Evolutionary conservation across 257 asterid genomes (phyloP).

Genomic region (Asclepias syriaca): DNA sequence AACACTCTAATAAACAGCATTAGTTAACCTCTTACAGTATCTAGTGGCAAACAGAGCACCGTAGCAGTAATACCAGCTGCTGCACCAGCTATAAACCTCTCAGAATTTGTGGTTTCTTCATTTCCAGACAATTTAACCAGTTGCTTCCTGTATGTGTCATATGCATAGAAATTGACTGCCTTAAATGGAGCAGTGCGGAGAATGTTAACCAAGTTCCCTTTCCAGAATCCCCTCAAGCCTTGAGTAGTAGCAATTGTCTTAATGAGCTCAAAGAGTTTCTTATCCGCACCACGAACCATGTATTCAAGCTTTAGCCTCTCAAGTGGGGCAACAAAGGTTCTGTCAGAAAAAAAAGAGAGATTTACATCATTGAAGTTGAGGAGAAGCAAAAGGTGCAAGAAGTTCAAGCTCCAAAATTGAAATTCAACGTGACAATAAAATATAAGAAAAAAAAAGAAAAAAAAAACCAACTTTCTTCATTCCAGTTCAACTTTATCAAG

Average conservation of each 20-base stretch:
- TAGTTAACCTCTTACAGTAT: slow-evolving; percentile 59
- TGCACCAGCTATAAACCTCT: slow-evolving; percentile 91
- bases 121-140: slow-evolving; percentile 63
- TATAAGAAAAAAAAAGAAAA: background rate
- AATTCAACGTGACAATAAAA: too few relatives aligned
- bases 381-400: slow-evolving; percentile 10
- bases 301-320: slow-evolving; percentile 96
- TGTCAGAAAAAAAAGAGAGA: slow-evolving; percentile 34
- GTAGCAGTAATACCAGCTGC: slow-evolving; percentile 99
- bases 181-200: slow-evolving; percentile 98
- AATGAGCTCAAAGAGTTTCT: slow-evolving; percentile 53
- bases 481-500: background rate
- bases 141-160: slow-evolving; percentile 87
- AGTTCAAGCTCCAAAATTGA: background rate
- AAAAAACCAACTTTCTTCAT: background rate
- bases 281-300: slow-evolving; percentile 83
- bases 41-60: slow-evolving; percentile 92
- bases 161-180: slow-evolving; percentile 89
- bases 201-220: slow-evolving; percentile 85
- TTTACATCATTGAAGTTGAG: slow-evolving; percentile 11
- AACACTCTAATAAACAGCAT: background rate
- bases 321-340: slow-evolving; percentile 94
- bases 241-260: slow-evolving; percentile 74
- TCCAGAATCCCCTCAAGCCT: slow-evolving; percentile 97
- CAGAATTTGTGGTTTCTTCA: slow-evolving; percentile 70